Base-by-base conservation (phyloP, 1,284 basidiomycete genomes). In the Xerocomus minutiporus region DNA sequence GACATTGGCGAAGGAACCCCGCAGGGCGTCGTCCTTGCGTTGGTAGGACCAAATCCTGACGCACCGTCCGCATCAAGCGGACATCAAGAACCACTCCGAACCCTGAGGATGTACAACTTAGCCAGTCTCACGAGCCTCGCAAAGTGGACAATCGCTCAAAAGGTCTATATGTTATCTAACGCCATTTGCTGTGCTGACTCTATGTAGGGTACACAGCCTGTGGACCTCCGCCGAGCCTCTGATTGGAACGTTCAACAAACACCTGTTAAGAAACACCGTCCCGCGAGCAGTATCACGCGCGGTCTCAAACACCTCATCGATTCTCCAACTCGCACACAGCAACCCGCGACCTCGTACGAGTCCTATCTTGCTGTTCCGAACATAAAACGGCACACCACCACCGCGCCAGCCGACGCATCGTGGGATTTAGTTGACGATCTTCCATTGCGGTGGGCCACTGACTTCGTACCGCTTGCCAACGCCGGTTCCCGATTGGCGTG, bases 381-480 rank as follows among this genome's bases (percentile, higher is more conserved):
- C 39, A 34, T 52, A 26, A 72, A 61, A 23, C 65, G 71, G 1
- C 56, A 60, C 5, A 25, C 61, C 47, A 51, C 67, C 44, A 64
- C 68, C 25, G 60, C 71, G 25, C 71, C 77, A 3, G 67, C 71
- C 35, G 83, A 84, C 36, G 76, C 79, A 5, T 67, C 71, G 9
- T 90, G 88, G 88, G 88, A 91, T 64, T 61, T 89, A 15, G 73
- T 91, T 3, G 86, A 91, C 12, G 88, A 90, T 53, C 68, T 88
- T 13, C 85, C 88, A 8, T 59, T 91, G 46, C 79, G 85, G 36
- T 91, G 88, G 88, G 86, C 88, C 15, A 86, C 84, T 0, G 88
- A 91, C 65, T 91, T 81, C 62, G 85, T 88, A 4, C 82, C 87
- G 0, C 76, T 91, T 28, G 86, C 86, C 5, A 70, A 76, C 4